phyloP scores from a whole-genome alignment of 2,329 filamentous ascomycete species.

The Microsporum canis region DNA sequence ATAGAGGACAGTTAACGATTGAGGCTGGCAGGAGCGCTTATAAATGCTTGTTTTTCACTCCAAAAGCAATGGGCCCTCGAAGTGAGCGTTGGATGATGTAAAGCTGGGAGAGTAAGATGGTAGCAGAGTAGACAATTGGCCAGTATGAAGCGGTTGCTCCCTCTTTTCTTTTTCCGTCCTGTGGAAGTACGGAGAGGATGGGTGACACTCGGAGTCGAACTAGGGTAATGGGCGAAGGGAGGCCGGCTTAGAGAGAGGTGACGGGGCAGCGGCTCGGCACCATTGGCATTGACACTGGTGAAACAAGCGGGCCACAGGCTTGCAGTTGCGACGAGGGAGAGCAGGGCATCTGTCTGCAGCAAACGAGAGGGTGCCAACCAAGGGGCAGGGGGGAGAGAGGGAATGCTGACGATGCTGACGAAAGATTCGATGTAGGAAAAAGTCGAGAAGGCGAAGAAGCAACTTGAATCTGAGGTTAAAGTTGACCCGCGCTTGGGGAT shows the following conservation, averaged over 20 bases:
- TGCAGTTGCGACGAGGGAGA: neutral
- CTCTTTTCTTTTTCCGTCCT: constrained; percentile 5
- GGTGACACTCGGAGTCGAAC: neutral
- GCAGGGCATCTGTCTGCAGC: neutral
- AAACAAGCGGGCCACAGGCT: constrained; percentile 3
- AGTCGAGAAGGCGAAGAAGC: neutral
- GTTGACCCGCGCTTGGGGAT: neutral
- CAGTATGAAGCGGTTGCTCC: neutral
- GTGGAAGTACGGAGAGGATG: neutral
- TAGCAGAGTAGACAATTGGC: neutral
- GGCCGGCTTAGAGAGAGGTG: neutral
- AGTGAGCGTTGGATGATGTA: constrained; percentile 11
- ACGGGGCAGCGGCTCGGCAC: neutral
- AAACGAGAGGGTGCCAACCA: neutral
- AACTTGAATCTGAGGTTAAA: neutral
- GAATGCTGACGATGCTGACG: neutral
- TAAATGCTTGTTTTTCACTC: neutral
- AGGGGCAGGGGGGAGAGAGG: neutral
- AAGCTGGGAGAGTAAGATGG: constrained; percentile 11
- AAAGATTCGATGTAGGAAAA: neutral
- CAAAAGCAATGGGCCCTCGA: neutral
- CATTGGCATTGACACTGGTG: neutral
- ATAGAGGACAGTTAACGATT: neutral
- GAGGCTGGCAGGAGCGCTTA: neutral
- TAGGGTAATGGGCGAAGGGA: neutral